phyloP scores from a whole-genome alignment of 495 filamentous ascomycete genomes.

The Tuber brumale region DNA sequence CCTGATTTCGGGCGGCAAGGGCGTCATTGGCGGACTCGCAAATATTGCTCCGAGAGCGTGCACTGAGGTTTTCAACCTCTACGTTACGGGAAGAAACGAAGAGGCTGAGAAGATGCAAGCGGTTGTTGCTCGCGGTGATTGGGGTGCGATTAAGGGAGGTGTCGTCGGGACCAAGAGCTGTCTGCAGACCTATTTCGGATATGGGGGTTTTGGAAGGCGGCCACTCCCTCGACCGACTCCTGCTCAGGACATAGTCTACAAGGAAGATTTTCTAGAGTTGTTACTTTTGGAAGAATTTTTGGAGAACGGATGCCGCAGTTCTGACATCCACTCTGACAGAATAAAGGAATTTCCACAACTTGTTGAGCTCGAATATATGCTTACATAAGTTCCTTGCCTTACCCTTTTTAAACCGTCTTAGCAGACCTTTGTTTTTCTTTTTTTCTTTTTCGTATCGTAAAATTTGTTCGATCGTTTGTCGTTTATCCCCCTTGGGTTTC shows the following conservation, averaged over 20 bases:
- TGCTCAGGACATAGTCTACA: conserved; percentile 56
- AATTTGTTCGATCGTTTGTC: conserved; percentile 7
- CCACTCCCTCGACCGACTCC: conserved; percentile 65
- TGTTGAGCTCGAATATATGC: conserved; percentile 36
- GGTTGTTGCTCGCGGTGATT: conserved; percentile 74
- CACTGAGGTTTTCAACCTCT: conserved; percentile 65
- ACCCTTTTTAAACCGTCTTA: conserved; percentile 22
- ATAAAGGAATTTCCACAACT: conserved; percentile 38
- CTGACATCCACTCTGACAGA: conserved; percentile 36
- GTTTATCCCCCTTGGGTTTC: conserved; percentile 34
- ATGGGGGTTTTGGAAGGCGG: conserved; percentile 68
- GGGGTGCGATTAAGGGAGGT: conserved; percentile 78
- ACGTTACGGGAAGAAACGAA: conserved; percentile 57
- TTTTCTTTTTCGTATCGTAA: conserved; percentile 20
- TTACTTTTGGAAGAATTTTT: conserved; percentile 61
- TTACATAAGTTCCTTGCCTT: conserved; percentile 22
- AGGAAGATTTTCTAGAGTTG: conserved; percentile 67
- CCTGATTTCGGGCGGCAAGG: conserved; percentile 73
- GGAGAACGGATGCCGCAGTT: conserved; percentile 23
- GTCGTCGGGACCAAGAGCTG: conserved; percentile 80
- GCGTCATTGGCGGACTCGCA: conserved; percentile 75
- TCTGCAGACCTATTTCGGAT: conserved; percentile 65
- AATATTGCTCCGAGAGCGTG: conserved; percentile 78
- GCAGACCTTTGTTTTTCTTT: conserved; percentile 27
- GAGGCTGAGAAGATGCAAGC: conserved; percentile 74